Percentiles rank a stretch among this genome's conserved stretches.
These are phyloP conservation scores for Pythium grandisporangium DNA, from an alignment of 352 stramenopile species.

Conservation along the genomic window DNA sequence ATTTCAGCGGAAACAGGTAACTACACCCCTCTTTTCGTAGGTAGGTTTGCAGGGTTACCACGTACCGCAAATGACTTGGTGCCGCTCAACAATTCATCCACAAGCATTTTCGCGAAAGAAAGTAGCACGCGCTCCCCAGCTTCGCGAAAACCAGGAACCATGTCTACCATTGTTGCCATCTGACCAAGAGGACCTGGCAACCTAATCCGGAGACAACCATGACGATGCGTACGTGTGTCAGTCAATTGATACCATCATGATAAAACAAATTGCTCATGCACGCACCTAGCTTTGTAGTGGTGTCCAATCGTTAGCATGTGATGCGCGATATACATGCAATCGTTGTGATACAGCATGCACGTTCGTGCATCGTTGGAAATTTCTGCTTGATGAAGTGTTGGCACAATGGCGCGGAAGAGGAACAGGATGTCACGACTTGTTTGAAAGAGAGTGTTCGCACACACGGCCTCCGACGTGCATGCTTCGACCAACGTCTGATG, in stretches of 20 bases:
- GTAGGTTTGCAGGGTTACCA: no score
- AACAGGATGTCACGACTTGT: slow-evolving; percentile 70
- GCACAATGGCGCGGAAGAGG: slow-evolving; percentile 57
- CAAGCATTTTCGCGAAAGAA: slow-evolving; percentile 25
- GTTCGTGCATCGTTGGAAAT: slow-evolving; percentile 53
- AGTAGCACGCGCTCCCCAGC: slow-evolving; percentile 43
- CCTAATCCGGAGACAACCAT: no score
- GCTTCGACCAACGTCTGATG: slow-evolving; percentile 61
- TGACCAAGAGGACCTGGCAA: slow-evolving; percentile 42
- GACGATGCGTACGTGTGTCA: no score
- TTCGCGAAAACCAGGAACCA: slow-evolving; percentile 61
- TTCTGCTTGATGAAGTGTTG: slow-evolving; percentile 53
- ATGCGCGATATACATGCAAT: slow-evolving; percentile 73
- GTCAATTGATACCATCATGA: no score
- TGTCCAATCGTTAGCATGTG: slow-evolving; percentile 73
- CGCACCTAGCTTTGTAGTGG: slow-evolving; percentile 65
- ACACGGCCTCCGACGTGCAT: slow-evolving; percentile 27
- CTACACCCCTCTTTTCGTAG: no score
- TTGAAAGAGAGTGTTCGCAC: slow-evolving; percentile 60
- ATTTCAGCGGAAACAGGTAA: no score
- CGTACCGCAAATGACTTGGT: slow-evolving; percentile 36
- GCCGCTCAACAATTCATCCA: slow-evolving; percentile 30
- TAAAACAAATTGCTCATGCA: slow-evolving; percentile 25
- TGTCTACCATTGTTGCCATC: slow-evolving; percentile 71
- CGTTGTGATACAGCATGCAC: slow-evolving; percentile 81